Base-by-base conservation (phyloP, 176 grass and related monocot genomes). In the Aegilops speltoides region DNA sequence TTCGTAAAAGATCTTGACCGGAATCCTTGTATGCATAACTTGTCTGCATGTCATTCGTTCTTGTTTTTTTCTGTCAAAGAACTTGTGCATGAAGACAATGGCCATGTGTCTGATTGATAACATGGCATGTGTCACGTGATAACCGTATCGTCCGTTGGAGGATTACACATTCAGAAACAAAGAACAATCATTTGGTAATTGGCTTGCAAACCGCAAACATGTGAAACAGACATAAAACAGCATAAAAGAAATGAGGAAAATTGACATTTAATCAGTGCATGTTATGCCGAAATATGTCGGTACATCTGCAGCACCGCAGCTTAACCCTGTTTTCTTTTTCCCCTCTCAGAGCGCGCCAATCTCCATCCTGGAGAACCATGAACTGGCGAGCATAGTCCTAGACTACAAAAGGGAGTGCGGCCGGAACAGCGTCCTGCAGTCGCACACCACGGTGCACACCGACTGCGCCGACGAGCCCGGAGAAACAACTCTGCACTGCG, bases 401-500 rank as follows among this genome's bases (percentile, higher is more conserved):
- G 94, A 98, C 41, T 98, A 98, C 85, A 91, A 88, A 68, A 92
- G 94, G 61, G 97, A 98, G 38, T 98, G 97, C 56, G 91, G 90
- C 31, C 89, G 89, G 66, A 87, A 94, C 68, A 96, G 88, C 60
- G 90, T 98, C 13, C 88, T 98, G 86, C 86, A 98, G 76, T 98
- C 97, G 59, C 85, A 91, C 65, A 94, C 92, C 31, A 89, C 92
- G 3, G 88, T 96, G 60, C 82, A 90, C 46, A 85, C 86, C 32
- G 90, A 92, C 45, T 86, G 79, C 23, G 46, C 69, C 22, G 72
- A 80, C 17, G 83, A 86, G 65, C 68, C 41, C 1, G 83, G 65
- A 50, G 88, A 89, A 91, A 79, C 79, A 26, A 87, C 76, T 43
- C 88, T 98, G 33, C 90, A 98, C 54, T 98, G 97, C 70, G 90